Evolutionary conservation across 768 basidiomycete genomes (phyloP), one percentile per base, ranked within the genome.

Genomic region (Tylopilus sp.): DNA sequence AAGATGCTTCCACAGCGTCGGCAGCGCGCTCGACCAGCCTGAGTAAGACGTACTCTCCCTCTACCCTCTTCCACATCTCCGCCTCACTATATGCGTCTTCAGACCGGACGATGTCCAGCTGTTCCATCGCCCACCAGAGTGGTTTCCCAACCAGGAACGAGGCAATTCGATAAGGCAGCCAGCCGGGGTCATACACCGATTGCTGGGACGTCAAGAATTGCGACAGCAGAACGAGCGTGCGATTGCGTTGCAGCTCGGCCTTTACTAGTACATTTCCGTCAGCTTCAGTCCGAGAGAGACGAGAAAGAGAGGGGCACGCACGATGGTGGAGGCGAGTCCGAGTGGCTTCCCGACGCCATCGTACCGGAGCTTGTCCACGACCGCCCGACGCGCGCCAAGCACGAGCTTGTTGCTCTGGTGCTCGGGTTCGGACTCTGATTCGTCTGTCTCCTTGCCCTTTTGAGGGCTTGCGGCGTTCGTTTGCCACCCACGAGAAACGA

Each of bases 111-210:
- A 93, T 71, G 24, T 83, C 86, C n/a, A 86, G 73, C 57, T 89
- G 89, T 56, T 87, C 84, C 52, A 94, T 78, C 3, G 86, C 84
- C 92, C 92, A 94, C 87, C 86, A 91, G 2, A 94, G 72, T 3
- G 92, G 91, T 61, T 82, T 84, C 8, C 85, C 89, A 8, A 93
- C 77, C 9, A 92, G 73, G 52, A 79, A 86, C 11, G 86, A 77
- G 3, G 81, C 87, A 46, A 91, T 75, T 19, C 88, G 83, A 45
- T 75, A 79, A 1, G 89, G 84, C 16, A 92, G 64, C 77, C 85
- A 89, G 21, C 82, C 82, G 3, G 83, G 70, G 54, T 86, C 78
- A 60, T 89, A 85, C 48, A 92, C 79, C 0, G 89, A 86, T 38
- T 78, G 70, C 34, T 73, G 72, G 14, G 82, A 72, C 22, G 63